Evolutionary conservation across 768 basidiomycete genomes (phyloP).

Genomic region (Filobasidium wieringae): DNA sequence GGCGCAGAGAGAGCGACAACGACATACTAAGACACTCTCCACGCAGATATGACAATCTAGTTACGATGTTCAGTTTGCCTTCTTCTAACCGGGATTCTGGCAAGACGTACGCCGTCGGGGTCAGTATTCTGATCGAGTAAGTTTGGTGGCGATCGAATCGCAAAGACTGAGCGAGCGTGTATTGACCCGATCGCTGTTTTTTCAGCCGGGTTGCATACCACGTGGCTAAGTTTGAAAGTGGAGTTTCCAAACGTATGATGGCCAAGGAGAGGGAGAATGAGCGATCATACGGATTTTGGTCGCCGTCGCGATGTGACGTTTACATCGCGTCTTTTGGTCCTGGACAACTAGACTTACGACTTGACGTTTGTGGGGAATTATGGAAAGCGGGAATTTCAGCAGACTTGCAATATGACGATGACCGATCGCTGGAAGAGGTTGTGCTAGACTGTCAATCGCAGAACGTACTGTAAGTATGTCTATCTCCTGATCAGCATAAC

Average conservation of each 20-base stretch:
- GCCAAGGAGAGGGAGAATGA: constrained; percentile 27
- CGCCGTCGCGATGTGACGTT: constrained; percentile 36
- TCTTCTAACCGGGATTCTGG: constrained; percentile 21
- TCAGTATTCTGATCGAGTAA: constrained; percentile 35
- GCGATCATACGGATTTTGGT: constrained; percentile 9
- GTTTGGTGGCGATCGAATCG: constrained; percentile 4
- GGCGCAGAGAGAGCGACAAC: not conserved
- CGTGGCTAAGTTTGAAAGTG: constrained; percentile 29
- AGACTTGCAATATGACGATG: constrained; percentile 36
- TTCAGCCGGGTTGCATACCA: constrained; percentile 25
- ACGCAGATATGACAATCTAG: constrained; percentile 28
- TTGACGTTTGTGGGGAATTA: constrained; percentile 30
- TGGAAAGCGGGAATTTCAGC: constrained; percentile 35
- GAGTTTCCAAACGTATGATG: constrained; percentile 25
- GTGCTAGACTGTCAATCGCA: constrained; percentile 30
- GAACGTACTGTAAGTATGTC: constrained; percentile 28
- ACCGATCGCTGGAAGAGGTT: constrained; percentile 28
- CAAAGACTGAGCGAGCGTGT: not conserved
- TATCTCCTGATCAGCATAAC: not conserved
- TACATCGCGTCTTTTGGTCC: constrained; percentile 29
- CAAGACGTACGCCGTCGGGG: constrained; percentile 29
- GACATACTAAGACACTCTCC: not conserved
- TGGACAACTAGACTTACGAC: constrained; percentile 23
- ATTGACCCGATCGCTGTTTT: not conserved
- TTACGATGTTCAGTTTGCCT: constrained; percentile 33